Conservation (phyloP, 345 rosid genomes). For the Acer saccharum region DNA sequence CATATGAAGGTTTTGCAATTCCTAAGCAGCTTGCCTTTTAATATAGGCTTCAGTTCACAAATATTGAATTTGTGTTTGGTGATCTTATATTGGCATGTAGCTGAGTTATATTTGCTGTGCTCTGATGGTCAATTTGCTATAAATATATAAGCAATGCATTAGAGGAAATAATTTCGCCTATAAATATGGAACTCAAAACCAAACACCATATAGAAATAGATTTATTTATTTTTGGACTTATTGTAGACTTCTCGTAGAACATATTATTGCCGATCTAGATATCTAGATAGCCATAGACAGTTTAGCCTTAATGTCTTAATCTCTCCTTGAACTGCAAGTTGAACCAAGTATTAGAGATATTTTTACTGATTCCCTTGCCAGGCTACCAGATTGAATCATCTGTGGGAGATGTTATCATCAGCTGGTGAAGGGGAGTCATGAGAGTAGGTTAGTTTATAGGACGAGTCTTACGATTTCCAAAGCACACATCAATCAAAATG, state of each 20-base stretch:
- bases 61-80: neutral
- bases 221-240: neutral
- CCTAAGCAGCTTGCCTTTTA: neutral
- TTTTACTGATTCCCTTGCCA: neutral
- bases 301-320: neutral
- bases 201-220: neutral
- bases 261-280: neutral
- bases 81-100: neutral
- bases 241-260: neutral
- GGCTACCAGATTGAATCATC: neutral
- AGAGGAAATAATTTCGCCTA: neutral
- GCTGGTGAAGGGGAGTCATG: neutral
- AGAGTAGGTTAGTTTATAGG: neutral
- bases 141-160: neutral
- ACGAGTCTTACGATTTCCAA: neutral
- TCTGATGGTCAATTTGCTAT: neutral
- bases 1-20: neutral
- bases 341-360: neutral
- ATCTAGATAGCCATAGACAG: neutral
- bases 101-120: neutral
- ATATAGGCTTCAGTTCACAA: neutral
- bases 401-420: neutral
- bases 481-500: neutral
- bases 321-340: neutral
- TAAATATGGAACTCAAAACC: neutral